phyloP scores from a whole-genome alignment of 2,329 filamentous ascomycete species.

The Ustulina deusta region DNA sequence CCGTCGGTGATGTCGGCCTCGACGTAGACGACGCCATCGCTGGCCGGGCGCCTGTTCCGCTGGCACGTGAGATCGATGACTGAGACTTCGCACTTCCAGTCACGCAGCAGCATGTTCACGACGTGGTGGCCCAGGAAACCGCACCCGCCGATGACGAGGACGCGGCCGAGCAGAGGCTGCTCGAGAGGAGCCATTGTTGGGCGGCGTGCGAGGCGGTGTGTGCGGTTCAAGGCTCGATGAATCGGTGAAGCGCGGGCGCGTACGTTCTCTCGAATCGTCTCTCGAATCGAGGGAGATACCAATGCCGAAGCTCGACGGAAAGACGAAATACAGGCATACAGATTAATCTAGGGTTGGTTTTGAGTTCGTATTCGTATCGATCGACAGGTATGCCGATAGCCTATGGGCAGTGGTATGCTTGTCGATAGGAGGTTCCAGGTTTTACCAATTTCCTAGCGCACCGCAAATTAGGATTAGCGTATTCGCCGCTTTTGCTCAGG shows the following conservation, averaged over 20 bases:
- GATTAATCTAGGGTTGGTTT: background rate
- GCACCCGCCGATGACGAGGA: slow-evolving; percentile 85
- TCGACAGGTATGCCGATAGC: background rate
- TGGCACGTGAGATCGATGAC: slow-evolving; percentile 79
- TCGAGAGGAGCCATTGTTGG: slow-evolving; percentile 42
- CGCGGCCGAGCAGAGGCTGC: slow-evolving; percentile 69
- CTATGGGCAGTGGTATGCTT: too few species aligned
- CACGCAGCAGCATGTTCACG: slow-evolving; percentile 76
- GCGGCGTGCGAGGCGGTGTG: slow-evolving; percentile 1
- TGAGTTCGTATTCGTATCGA: slow-evolving; percentile 33
- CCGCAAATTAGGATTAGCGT: too few species aligned
- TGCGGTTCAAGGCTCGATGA: background rate
- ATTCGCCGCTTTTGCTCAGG: too few species aligned
- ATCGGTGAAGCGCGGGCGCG: slow-evolving; percentile 1
- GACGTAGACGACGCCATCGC: slow-evolving; percentile 72
- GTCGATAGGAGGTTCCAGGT: too few species aligned
- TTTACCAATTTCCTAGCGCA: too few species aligned
- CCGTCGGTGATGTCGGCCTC: slow-evolving; percentile 82
- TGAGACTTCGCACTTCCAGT: slow-evolving; percentile 70
- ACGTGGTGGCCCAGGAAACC: slow-evolving; percentile 88
- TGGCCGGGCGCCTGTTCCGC: slow-evolving; percentile 72
- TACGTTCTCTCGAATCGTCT: background rate
- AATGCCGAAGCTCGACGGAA: background rate
- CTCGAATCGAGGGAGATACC: background rate
- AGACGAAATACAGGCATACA: background rate